phyloP scores from a whole-genome alignment of 441 rosid species.

The Macaranga tanarius region DNA sequence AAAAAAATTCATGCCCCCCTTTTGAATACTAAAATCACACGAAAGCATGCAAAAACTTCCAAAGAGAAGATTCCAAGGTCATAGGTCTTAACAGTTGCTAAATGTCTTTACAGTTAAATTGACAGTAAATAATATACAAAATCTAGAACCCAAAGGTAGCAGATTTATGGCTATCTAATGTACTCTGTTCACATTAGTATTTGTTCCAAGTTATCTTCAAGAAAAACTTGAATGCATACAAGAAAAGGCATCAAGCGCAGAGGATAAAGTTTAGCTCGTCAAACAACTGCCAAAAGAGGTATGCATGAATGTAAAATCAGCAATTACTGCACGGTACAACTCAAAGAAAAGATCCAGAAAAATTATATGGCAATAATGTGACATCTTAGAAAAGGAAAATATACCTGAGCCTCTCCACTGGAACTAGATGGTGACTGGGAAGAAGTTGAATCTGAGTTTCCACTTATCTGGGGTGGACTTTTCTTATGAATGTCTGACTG shows the following conservation, averaged over 20 bases:
- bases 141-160: neutral
- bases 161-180: neutral
- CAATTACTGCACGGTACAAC: neutral
- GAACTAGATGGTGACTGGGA: conserved; percentile 52
- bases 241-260: neutral
- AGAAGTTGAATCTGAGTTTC: conserved; percentile 46
- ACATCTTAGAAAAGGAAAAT: conserved; percentile 1
- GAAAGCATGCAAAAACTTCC: conserved; percentile 9
- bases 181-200: neutral
- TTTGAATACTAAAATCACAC: neutral
- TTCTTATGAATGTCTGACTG: conserved; percentile 28
- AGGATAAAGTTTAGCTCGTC: conserved; percentile 1
- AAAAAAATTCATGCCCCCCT: neutral
- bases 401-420: conserved; percentile 63
- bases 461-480: conserved; percentile 37
- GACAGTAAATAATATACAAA: neutral
- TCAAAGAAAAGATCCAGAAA: conserved; percentile 10
- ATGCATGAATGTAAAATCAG: neutral
- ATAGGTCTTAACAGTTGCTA: neutral
- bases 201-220: neutral
- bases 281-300: neutral
- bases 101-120: neutral
- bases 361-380: neutral
- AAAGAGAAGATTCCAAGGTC: neutral
- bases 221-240: neutral